Evolutionary conservation across 1,284 basidiomycete genomes (phyloP).

Genomic region (Marasmius fiardii): DNA sequence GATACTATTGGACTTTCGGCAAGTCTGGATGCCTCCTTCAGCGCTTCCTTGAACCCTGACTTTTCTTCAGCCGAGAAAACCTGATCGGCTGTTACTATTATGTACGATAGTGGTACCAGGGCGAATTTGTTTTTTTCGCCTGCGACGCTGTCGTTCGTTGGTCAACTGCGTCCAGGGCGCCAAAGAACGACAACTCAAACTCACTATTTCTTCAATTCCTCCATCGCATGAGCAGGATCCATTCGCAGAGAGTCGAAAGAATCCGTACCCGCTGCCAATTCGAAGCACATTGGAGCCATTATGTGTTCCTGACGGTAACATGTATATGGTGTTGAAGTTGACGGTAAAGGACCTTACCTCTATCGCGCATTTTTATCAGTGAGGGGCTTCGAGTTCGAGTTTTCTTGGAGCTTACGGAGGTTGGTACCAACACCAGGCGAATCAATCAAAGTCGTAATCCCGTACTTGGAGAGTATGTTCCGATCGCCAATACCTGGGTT

Average conservation of each 20-base stretch:
- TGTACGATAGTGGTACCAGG: not conserved
- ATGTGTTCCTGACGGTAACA: slow-evolving; percentile 7
- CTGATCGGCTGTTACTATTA: not conserved
- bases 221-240: not conserved
- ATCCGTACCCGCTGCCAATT: not conserved
- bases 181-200: not conserved
- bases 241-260: not conserved
- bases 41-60: not conserved
- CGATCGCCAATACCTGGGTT: slow-evolving; percentile 1
- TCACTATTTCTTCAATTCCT: slow-evolving; percentile 3
- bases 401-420: slow-evolving; percentile 5
- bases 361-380: not conserved
- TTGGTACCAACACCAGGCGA: slow-evolving; percentile 16
- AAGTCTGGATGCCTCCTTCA: not conserved
- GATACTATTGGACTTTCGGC: not conserved
- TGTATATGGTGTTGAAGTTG: not conserved
- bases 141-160: not conserved
- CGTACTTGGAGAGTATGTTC: slow-evolving; percentile 1
- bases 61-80: not conserved
- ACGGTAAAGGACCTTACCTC: not conserved
- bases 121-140: not conserved
- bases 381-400: not conserved
- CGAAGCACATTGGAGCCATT: not conserved
- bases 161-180: not conserved
- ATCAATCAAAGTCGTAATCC: slow-evolving; percentile 11